Percentiles rank a stretch among this genome's conserved stretches.
Conservation (phyloP, 495 filamentous ascomycete genomes). For the Delitschia confertaspora region DNA sequence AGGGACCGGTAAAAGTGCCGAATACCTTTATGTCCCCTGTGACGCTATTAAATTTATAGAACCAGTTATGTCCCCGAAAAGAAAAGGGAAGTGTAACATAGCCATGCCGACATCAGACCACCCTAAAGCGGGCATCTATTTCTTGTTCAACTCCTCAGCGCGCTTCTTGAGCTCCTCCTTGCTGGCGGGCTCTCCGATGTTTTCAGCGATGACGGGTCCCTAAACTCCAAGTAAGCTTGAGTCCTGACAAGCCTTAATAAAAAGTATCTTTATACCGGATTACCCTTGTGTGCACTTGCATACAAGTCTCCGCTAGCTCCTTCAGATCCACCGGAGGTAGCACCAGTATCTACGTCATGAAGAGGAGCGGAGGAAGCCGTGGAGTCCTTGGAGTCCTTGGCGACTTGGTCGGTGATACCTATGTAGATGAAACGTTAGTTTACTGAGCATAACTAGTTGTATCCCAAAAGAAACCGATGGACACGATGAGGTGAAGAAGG, state of each 20-base stretch:
- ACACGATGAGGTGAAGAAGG: neutral
- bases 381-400: conserved; percentile 31
- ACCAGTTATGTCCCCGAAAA: no score
- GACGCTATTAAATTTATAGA: no score
- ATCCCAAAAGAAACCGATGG: neutral
- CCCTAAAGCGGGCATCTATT: no score
- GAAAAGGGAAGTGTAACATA: no score
- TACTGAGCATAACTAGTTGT: neutral
- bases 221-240: conserved; percentile 1
- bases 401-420: conserved; percentile 34
- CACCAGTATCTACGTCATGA: conserved; percentile 24
- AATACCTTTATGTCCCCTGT: no score
- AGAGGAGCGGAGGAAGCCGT: conserved; percentile 24
- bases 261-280: conserved; percentile 19
- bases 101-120: no score
- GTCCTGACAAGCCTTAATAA: neutral
- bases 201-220: conserved; percentile 35
- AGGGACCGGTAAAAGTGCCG: no score
- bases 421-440: neutral
- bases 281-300: conserved; percentile 27
- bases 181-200: conserved; percentile 46
- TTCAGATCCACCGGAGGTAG: conserved; percentile 12
- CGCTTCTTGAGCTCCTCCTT: conserved; percentile 37
- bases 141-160: conserved; percentile 38
- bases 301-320: conserved; percentile 1